Evolutionary conservation across 2,329 filamentous ascomycete genomes (phyloP).

Genomic region (Aspergillus phoenicis): DNA sequence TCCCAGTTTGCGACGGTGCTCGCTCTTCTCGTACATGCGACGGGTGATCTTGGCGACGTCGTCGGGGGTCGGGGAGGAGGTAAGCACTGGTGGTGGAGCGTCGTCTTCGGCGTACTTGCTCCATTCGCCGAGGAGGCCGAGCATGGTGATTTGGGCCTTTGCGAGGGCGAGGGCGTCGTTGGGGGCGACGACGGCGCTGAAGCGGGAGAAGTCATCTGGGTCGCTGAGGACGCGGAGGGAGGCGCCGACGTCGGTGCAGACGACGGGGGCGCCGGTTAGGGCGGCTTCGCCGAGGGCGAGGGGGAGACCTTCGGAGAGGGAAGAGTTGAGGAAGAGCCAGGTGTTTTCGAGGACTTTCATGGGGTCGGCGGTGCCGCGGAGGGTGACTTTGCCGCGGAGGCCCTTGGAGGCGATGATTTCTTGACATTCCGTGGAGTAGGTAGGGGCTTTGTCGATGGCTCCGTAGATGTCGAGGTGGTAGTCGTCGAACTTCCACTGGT

Average conservation of each 20-base stretch:
- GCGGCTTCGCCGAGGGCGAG: slow-evolving; percentile 51
- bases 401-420: slow-evolving; percentile 61
- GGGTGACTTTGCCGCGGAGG: slow-evolving; percentile 53
- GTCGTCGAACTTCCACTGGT: slow-evolving; percentile 66
- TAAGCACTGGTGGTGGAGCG: slow-evolving; percentile 45
- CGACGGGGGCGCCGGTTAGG: slow-evolving; percentile 49
- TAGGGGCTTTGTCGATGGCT: slow-evolving; percentile 63
- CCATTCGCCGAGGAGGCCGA: slow-evolving; percentile 65
- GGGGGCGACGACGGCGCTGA: slow-evolving; percentile 65
- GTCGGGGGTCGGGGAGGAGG: slow-evolving; percentile 51
- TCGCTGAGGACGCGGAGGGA: slow-evolving; percentile 46
- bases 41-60: slow-evolving; percentile 58
- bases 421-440: slow-evolving; percentile 62
- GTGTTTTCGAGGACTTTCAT: slow-evolving; percentile 58
- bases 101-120: slow-evolving; percentile 59
- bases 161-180: slow-evolving; percentile 65
- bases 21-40: slow-evolving; percentile 63
- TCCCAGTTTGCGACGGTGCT: slow-evolving; percentile 59
- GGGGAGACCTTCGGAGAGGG: slow-evolving; percentile 49
- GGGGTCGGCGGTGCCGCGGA: slow-evolving; percentile 61
- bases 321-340: slow-evolving; percentile 58
- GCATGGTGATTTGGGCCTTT: slow-evolving; percentile 63
- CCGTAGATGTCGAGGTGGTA: slow-evolving; percentile 66
- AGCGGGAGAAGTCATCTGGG: slow-evolving; percentile 52
- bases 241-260: slow-evolving; percentile 47